phyloP scores from a whole-genome alignment of 2,329 filamentous ascomycete species.

The Sporothrix sp. region DNA sequence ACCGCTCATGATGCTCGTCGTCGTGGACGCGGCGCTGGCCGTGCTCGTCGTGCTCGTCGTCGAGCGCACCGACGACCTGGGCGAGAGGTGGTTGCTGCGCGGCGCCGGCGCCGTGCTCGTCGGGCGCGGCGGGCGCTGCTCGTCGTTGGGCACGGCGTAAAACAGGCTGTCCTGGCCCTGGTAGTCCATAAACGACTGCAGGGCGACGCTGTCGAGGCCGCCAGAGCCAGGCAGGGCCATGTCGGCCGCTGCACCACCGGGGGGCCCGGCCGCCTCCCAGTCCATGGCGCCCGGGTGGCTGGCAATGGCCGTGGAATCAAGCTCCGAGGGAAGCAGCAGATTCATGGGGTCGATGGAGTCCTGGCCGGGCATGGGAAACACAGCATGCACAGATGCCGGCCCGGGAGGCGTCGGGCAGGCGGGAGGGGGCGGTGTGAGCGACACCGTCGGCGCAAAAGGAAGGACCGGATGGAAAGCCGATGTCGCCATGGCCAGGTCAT shows the following conservation, averaged over 20 bases:
- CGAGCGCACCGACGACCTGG: conserved; percentile 40
- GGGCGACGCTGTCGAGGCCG: neutral
- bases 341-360: conserved; percentile 25
- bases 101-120: conserved; percentile 14
- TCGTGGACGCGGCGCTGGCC: too few relatives aligned
- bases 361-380: neutral
- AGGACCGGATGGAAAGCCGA: neutral
- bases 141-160: neutral
- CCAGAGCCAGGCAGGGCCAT: neutral
- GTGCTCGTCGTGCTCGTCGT: conserved; percentile 27
- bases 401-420: neutral
- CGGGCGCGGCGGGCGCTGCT: conserved; percentile 19
- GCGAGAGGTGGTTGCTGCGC: conserved; percentile 35
- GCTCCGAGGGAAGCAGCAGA: conserved; percentile 23
- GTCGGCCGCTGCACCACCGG: neutral
- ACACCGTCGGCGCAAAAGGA: neutral
- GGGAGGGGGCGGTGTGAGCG: neutral
- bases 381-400: neutral
- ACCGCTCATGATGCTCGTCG: conserved; percentile 9
- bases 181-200: neutral
- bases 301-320: conserved; percentile 22
- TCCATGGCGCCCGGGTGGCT: conserved; percentile 18
- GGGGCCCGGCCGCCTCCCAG: conserved; percentile 24
- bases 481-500: neutral
- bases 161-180: neutral